phyloP scores from a whole-genome alignment of 140 eudicot genomes.

The Senecio squalidus region DNA sequence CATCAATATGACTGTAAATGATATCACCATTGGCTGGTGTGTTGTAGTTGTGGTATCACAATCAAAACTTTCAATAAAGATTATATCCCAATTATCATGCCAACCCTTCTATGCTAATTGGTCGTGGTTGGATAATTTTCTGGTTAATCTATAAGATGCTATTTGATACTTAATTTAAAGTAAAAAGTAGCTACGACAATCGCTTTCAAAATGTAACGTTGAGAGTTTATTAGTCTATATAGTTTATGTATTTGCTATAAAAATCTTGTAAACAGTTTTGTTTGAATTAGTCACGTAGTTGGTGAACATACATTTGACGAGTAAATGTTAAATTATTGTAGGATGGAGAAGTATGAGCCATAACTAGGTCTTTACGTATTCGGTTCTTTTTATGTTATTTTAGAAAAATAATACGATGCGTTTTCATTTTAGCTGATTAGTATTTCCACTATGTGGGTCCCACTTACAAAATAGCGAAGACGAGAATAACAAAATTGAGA shows the following conservation, averaged over 20 bases:
- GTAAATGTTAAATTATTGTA: no score
- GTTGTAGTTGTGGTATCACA: constrained; percentile 12
- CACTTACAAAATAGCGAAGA: background rate
- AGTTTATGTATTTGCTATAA: no score
- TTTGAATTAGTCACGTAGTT: no score
- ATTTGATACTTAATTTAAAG: background rate
- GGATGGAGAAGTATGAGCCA: no score
- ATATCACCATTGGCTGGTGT: background rate
- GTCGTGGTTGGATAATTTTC: constrained; percentile 4
- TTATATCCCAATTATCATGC: constrained; percentile 3
- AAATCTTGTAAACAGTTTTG: no score
- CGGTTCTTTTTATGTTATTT: no score
- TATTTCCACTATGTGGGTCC: background rate
- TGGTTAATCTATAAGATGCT: background rate
- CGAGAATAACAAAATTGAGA: no score
- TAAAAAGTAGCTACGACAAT: background rate
- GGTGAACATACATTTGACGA: no score
- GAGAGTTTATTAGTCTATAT: background rate
- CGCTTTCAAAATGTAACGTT: background rate
- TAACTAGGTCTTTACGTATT: no score
- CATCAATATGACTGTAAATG: constrained; percentile 14
- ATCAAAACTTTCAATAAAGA: constrained; percentile 11
- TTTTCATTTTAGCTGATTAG: background rate
- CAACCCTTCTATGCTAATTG: background rate
- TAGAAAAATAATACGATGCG: no score